Percentiles rank a stretch among this genome's conserved stretches.
phyloP scores from a whole-genome alignment of 2,329 filamentous ascomycete species.

The Exophiala xenobiotica region DNA sequence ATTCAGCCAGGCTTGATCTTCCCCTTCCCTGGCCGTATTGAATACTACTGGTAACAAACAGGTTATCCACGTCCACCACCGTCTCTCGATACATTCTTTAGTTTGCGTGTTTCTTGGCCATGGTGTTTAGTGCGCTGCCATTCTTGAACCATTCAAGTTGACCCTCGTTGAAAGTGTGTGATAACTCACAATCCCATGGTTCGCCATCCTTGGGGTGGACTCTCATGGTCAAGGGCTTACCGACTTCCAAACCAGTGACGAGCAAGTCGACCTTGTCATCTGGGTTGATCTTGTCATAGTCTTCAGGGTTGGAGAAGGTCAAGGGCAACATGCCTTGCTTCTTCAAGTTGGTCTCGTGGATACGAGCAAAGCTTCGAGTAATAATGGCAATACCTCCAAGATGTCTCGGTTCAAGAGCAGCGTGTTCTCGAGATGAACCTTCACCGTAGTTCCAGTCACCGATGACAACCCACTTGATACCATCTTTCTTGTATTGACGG shows the following conservation, averaged over 20 bases:
- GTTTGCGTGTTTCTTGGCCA: slow-evolving; percentile 66
- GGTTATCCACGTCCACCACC: not conserved
- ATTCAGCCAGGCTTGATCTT: not conserved
- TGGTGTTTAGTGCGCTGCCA: slow-evolving; percentile 94
- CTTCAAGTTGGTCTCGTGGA: slow-evolving; percentile 99
- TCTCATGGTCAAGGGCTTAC: slow-evolving; percentile 85
- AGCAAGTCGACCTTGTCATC: slow-evolving; percentile 89
- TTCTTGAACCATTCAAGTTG: slow-evolving; percentile 99
- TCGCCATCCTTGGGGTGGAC: slow-evolving; percentile 88
- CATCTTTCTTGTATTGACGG: slow-evolving; percentile 97
- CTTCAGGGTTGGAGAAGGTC: slow-evolving; percentile 88
- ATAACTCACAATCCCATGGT: slow-evolving; percentile 77
- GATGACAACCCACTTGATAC: slow-evolving; percentile 93
- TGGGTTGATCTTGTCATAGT: slow-evolving; percentile 95
- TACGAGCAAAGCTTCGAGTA: slow-evolving; percentile 93
- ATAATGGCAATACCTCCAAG: slow-evolving; percentile 97
- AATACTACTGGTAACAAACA: too few relatives aligned
- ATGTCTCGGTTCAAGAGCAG: slow-evolving; percentile 94
- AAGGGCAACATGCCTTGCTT: slow-evolving; percentile 99
- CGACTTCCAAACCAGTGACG: slow-evolving; percentile 84
- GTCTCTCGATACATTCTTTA: not conserved
- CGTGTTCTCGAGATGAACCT: slow-evolving; percentile 95
- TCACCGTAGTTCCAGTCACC: slow-evolving; percentile 99
- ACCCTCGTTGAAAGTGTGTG: slow-evolving; percentile 96
- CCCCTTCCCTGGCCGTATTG: too few relatives aligned